Percentiles rank a stretch among this genome's conserved stretches.
Conservation (phyloP, 2,329 filamentous ascomycete genomes). For the Fusarium pseudonygamai region DNA sequence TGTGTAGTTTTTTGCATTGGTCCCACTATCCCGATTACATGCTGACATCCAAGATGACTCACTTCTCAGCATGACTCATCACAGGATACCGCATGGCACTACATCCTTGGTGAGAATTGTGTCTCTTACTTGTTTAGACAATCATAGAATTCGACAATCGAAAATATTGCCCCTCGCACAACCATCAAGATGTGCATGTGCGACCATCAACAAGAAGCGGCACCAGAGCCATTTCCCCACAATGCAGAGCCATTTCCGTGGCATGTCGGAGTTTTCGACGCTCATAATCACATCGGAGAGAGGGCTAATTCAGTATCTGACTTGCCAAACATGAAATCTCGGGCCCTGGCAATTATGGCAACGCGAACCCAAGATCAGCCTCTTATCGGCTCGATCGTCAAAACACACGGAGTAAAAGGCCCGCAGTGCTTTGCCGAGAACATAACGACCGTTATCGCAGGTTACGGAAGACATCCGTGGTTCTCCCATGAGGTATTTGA, state of each 20-base stretch:
- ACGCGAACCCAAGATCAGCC: conserved; percentile 39
- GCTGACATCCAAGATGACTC: no score
- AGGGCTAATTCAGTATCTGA: not conserved
- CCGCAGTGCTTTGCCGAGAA: not conserved
- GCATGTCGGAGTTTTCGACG: conserved; percentile 47
- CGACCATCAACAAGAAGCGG: accelerated
- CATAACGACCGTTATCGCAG: conserved; percentile 20
- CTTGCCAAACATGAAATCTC: conserved; percentile 26
- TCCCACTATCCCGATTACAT: no score
- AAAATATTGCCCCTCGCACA: no score
- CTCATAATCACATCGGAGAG: conserved; percentile 39
- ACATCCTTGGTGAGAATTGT: no score
- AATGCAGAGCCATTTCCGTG: conserved; percentile 26
- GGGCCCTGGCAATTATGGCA: conserved; percentile 33
- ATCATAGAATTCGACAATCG: no score
- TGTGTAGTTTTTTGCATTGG: no score
- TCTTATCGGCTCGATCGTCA: conserved; percentile 7
- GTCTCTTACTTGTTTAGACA: no score
- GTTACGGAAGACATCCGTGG: conserved; percentile 41
- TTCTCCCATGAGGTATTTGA: conserved; percentile 40
- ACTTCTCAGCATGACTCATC: no score
- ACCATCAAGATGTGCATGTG: not conserved
- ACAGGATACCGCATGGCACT: no score
- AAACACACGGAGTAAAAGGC: not conserved
- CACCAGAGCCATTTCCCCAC: not conserved